Conservation (phyloP, 2,329 filamentous ascomycete species). For the Calonectria montana region DNA sequence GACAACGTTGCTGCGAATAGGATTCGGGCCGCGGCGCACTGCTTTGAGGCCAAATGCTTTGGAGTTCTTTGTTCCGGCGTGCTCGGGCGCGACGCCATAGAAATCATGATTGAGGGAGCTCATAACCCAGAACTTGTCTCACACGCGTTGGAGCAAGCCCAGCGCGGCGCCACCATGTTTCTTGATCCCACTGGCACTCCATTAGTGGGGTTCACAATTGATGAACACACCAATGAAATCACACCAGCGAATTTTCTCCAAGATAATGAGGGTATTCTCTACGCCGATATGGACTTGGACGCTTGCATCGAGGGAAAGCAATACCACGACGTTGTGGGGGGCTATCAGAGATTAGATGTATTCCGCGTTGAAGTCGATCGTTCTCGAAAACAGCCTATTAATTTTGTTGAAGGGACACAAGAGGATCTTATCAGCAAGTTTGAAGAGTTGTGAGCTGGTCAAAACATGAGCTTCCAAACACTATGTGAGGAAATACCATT, state of each 20-base stretch:
- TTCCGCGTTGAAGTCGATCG: slow-evolving; percentile 63
- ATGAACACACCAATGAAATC: slow-evolving; percentile 30
- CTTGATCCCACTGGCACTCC: slow-evolving; percentile 61
- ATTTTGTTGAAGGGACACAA: background rate
- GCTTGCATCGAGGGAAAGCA: slow-evolving; percentile 67
- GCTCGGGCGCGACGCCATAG: slow-evolving; percentile 54
- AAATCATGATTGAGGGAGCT: slow-evolving; percentile 45
- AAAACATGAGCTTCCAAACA: background rate
- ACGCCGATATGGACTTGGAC: slow-evolving; percentile 61
- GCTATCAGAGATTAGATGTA: slow-evolving; percentile 66
- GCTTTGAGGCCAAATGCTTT: slow-evolving; percentile 69
- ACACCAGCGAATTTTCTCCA: slow-evolving; percentile 53
- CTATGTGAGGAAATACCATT: too few relatives aligned
- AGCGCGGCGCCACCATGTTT: slow-evolving; percentile 60
- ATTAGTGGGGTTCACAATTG: slow-evolving; percentile 51
- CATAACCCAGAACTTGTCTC: slow-evolving; percentile 42
- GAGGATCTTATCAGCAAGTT: background rate
- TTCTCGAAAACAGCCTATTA: slow-evolving; percentile 26
- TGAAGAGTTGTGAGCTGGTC: background rate
- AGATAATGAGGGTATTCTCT: slow-evolving; percentile 59
- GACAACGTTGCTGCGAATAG: slow-evolving; percentile 65
- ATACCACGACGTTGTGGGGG: slow-evolving; percentile 66
- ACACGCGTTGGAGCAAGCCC: slow-evolving; percentile 49
- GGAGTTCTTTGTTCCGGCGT: slow-evolving; percentile 61
- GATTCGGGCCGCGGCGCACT: slow-evolving; percentile 64